Percentiles rank a stretch among this genome's conserved stretches.
These are phyloP conservation scores for Claviceps sp. DNA, from an alignment of 2,329 filamentous ascomycete species.

Conservation along the genomic window DNA sequence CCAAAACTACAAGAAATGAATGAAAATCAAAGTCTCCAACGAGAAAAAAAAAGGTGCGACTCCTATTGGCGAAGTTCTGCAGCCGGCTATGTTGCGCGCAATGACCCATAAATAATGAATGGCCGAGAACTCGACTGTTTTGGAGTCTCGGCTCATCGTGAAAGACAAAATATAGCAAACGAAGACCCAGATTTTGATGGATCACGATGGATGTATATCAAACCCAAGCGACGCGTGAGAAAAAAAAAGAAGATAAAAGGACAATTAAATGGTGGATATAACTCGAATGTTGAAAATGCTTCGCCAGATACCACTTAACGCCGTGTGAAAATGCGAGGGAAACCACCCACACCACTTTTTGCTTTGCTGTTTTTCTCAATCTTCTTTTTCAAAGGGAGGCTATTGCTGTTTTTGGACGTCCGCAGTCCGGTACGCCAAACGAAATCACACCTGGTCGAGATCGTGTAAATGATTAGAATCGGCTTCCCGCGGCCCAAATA, in stretches of 20 bases:
- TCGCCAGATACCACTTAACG: conserved; percentile 1
- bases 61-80: conserved; percentile 6
- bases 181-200: neutral
- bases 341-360: conserved; percentile 9
- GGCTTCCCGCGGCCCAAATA: conserved; percentile 60
- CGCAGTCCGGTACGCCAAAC: too few species aligned
- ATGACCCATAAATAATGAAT: neutral
- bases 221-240: neutral
- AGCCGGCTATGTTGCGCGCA: neutral
- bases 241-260: neutral
- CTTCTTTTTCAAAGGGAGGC: conserved; percentile 10
- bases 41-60: conserved; percentile 5
- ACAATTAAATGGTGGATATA: conserved; percentile 12
- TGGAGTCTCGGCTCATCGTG: neutral
- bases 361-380: neutral
- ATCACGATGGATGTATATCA: neutral
- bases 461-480: conserved; percentile 30
- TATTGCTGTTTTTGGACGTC: conserved; percentile 5
- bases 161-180: neutral
- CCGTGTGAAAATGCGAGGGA: conserved; percentile 5
- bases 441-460: too few species aligned
- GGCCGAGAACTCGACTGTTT: neutral
- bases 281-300: conserved; percentile 7
- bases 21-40: conserved; percentile 3
- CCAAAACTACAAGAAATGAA: neutral